A percentile compares a stretch with the other conserved stretches of the same genome.
phyloP scores from a whole-genome alignment of 345 rosid species.

The Aquilaria malaccensis region DNA sequence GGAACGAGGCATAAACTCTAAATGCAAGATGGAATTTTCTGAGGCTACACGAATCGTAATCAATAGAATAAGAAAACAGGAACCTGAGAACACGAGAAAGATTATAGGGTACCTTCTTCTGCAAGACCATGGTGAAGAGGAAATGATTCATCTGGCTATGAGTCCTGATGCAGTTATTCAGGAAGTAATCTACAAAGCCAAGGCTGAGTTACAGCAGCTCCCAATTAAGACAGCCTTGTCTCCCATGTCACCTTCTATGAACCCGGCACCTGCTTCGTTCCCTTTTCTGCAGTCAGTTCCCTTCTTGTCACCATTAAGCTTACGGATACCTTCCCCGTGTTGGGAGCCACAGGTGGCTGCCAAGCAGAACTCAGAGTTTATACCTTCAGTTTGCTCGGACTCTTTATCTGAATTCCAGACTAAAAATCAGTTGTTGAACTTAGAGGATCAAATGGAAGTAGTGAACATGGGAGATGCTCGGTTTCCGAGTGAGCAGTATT shows the following conservation, averaged over 20 bases:
- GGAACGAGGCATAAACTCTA: conserved; percentile 10
- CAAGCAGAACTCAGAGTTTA: conserved; percentile 18
- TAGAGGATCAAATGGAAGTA: conserved; percentile 39
- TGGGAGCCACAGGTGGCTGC: conserved; percentile 23
- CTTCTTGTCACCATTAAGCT: conserved; percentile 16
- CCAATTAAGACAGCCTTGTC: conserved; percentile 22
- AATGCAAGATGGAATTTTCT: conserved; percentile 37
- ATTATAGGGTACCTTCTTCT: conserved; percentile 46
- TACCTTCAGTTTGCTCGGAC: conserved; percentile 21
- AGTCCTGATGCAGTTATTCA: conserved; percentile 40
- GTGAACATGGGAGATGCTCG: conserved; percentile 20
- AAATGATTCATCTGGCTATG: conserved; percentile 33
- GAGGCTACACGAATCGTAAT: conserved; percentile 36
- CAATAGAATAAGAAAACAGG: conserved; percentile 38
- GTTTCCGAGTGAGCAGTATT: conserved; percentile 25
- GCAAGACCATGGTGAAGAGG: conserved; percentile 35
- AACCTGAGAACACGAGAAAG: conserved; percentile 45
- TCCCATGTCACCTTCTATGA: conserved; percentile 27
- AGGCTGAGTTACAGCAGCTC: conserved; percentile 33
- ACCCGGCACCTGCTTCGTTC: conserved; percentile 16
- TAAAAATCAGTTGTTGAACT: conserved; percentile 31
- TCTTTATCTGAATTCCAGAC: conserved; percentile 20
- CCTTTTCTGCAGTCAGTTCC: conserved; percentile 17
- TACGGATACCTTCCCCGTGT: conserved; percentile 18
- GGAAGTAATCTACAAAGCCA: conserved; percentile 34